Conservation (phyloP, 2,329 filamentous ascomycete species). For the Pseudopyricularia cyperi region DNA sequence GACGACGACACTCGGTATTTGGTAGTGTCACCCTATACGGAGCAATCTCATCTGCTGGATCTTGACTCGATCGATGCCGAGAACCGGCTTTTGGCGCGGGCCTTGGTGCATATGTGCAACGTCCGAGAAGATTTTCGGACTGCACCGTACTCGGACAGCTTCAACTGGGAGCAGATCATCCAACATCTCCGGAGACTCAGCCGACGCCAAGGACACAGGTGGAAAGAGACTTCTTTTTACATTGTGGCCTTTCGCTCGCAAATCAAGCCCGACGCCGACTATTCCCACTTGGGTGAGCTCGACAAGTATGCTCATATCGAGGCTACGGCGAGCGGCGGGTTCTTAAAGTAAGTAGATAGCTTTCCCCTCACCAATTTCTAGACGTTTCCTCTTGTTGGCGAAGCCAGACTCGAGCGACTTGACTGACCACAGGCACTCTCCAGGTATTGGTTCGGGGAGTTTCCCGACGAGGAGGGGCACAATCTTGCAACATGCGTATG, state of each 20-base stretch:
- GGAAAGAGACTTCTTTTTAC: slow-evolving; percentile 59
- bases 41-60: slow-evolving; percentile 58
- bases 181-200: slow-evolving; percentile 40
- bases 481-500: slow-evolving; percentile 76
- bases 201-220: slow-evolving; percentile 31
- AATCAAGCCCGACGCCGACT: slow-evolving; percentile 54
- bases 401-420: not conserved
- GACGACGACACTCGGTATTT: too few relatives aligned
- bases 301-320: slow-evolving; percentile 73
- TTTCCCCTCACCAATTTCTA: not conserved
- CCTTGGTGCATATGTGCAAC: slow-evolving; percentile 51
- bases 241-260: slow-evolving; percentile 73
- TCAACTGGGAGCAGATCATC: slow-evolving; percentile 64
- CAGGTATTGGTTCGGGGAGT: slow-evolving; percentile 75
- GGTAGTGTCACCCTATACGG: slow-evolving; percentile 65
- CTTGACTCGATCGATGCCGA: slow-evolving; percentile 52
- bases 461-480: slow-evolving; percentile 50
- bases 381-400: not conserved
- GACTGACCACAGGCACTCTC: not conserved
- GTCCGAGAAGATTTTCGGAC: slow-evolving; percentile 63
- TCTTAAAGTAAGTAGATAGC: slow-evolving; percentile 54
- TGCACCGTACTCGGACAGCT: slow-evolving; percentile 55
- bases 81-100: slow-evolving; percentile 57
- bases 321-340: slow-evolving; percentile 64
- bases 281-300: slow-evolving; percentile 53